Base-by-base conservation (phyloP, 2,329 filamentous ascomycete genomes). In the Penicillium sp. region DNA sequence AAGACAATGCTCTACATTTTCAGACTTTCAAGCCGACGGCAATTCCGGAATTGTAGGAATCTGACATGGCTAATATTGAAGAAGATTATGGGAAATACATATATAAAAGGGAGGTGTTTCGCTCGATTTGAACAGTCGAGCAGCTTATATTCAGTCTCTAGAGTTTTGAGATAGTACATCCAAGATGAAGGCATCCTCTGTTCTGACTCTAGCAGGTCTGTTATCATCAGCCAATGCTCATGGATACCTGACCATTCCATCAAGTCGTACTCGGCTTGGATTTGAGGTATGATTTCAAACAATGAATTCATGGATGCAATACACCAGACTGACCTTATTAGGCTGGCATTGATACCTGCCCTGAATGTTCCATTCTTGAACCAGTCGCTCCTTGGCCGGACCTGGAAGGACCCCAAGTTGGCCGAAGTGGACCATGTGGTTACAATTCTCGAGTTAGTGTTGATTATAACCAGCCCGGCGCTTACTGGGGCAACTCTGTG, bases 311-410 rank as follows among this genome's bases (percentile, higher is more conserved):
- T 46, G 10, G 25, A 29, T 31, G 17, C 3, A 35, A 35, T 8
- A 31, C 27, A 8, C 3, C 5, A 19, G n/a, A 6, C 43, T 46
- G 17, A 46, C 10, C 4, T 46, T 31, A 15, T 13, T 55, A 82
- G 81, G 72, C 77, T 29, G 79, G 78, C 0, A 69, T 76, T 9
- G 81, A 83, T 60, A 78, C 80, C 0, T 84, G 81, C 62, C 82
- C 82, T 0, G 82, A 84, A 67, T 84, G 81, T 61, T 77, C 80
- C 6, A 84, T 84, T 55, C 77, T 82, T 2, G 82, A 84, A 58
- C 82, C 82, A 0, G 81, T 84, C 3, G 59, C 64, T 0, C 69
- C 81, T 0, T 84, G 81, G 81, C 82, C 82, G 0, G 72, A 81
- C 41, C 70, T 83, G 3, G 71, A 78, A 25, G 69, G 64, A 0